phyloP scores from a whole-genome alignment of 139 green algal species.

The Diplosphaera chodatii region DNA sequence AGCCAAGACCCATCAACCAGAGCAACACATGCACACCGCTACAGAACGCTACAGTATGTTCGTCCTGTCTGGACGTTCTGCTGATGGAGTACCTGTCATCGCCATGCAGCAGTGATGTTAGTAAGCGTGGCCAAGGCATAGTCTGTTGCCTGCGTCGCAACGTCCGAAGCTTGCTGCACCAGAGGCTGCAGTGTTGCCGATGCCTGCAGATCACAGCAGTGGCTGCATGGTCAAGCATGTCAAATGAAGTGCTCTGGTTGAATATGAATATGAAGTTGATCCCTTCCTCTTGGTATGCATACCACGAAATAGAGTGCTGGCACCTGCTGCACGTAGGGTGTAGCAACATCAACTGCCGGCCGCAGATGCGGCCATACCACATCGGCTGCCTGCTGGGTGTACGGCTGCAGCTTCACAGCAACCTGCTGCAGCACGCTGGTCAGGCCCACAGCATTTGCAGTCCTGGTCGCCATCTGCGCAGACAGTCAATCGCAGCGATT shows the following conservation, averaged over 20 bases:
- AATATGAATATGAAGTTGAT: too few species aligned
- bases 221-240: not conserved
- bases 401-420: constrained; percentile 6
- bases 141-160: not conserved
- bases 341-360: not conserved
- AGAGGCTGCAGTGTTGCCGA: not conserved
- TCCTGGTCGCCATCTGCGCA: not conserved
- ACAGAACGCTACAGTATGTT: too few species aligned
- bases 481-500: not conserved
- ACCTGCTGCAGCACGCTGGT: constrained; percentile 9
- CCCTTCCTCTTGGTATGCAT: too few species aligned
- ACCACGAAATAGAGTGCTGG: not conserved
- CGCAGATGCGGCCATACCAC: not conserved
- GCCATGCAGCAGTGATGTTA: not conserved
- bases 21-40: too few species aligned
- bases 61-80: too few species aligned
- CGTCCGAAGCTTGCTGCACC: not conserved
- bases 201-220: not conserved
- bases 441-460: not conserved
- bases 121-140: not conserved
- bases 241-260: too few species aligned
- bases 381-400: not conserved
- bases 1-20: too few species aligned
- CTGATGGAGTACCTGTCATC: too few species aligned
- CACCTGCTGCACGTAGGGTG: constrained; percentile 10